Conservation (phyloP, 306 rosid genomes). For the Rosa persica region DNA sequence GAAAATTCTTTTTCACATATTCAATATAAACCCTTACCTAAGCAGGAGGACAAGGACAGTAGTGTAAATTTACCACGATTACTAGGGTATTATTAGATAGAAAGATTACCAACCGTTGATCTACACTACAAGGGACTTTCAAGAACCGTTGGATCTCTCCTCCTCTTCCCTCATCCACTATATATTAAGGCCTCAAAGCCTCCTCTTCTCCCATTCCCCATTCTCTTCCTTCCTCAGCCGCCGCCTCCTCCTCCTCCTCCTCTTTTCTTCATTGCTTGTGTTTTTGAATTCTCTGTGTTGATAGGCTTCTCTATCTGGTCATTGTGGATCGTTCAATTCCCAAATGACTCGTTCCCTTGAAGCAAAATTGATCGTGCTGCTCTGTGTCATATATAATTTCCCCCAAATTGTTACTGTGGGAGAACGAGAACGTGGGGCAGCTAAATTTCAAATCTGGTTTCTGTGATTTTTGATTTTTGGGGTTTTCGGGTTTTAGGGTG, state of each 20-base stretch:
- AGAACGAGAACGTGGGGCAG: constrained; percentile 39
- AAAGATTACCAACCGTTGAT: neutral
- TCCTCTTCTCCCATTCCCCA: neutral
- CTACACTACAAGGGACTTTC: neutral
- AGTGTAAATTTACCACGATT: neutral
- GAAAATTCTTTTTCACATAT: too few relatives aligned
- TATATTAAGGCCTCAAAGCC: neutral
- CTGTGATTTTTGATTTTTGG: neutral
- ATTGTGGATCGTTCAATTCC: constrained; percentile 68
- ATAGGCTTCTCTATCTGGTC: constrained; percentile 88
- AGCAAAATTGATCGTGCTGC: constrained; percentile 72
- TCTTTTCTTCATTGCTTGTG: neutral
- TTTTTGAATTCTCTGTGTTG: too few relatives aligned
- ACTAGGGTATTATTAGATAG: neutral
- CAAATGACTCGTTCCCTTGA: constrained; percentile 97
- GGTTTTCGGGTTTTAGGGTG: neutral
- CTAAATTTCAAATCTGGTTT: constrained; percentile 10
- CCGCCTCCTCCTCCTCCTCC: neutral
- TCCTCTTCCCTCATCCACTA: neutral
- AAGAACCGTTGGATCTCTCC: neutral
- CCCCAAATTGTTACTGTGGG: constrained; percentile 17
- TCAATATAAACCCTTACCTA: too few relatives aligned
- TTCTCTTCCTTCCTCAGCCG: neutral
- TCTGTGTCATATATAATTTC: constrained; percentile 13
- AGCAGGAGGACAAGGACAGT: neutral